A percentile compares a stretch with the other conserved stretches of the same genome.
Conservation (phyloP, 1,284 basidiomycete species). For the Thelephora terrestris region DNA sequence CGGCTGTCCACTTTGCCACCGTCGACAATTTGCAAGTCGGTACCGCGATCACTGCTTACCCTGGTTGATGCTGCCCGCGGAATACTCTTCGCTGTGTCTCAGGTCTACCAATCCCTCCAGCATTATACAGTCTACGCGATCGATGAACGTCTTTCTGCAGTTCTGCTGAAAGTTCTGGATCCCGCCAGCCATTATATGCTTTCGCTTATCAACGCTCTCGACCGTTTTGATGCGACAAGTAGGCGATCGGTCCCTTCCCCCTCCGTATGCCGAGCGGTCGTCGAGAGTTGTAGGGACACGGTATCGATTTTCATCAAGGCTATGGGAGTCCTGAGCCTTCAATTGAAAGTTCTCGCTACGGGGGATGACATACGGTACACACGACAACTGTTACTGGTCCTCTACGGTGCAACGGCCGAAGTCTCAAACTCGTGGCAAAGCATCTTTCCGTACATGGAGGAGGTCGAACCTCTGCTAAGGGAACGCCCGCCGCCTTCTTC, state of each 20-base stretch:
- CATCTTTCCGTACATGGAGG: slow-evolving; percentile 66
- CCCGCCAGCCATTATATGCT: slow-evolving; percentile 79
- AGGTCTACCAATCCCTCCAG: slow-evolving; percentile 84
- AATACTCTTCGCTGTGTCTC: slow-evolving; percentile 87
- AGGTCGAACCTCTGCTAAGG: slow-evolving; percentile 58
- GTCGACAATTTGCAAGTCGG: slow-evolving; percentile 54
- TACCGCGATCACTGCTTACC: slow-evolving; percentile 65
- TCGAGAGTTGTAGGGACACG: slow-evolving; percentile 81
- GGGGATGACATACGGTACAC: slow-evolving; percentile 84
- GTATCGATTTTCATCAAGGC: slow-evolving; percentile 84
- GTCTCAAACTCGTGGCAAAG: slow-evolving; percentile 79
- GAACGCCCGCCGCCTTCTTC: slow-evolving; percentile 26
- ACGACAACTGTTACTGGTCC: slow-evolving; percentile 77
- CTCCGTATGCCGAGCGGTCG: slow-evolving; percentile 66
- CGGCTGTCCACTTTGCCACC: slow-evolving; percentile 72
- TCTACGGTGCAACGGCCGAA: slow-evolving; percentile 89
- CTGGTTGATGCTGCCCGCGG: slow-evolving; percentile 86
- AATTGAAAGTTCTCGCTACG: slow-evolving; percentile 68
- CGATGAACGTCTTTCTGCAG: slow-evolving; percentile 78
- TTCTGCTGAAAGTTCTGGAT: slow-evolving; percentile 77
- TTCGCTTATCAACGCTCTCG: slow-evolving; percentile 81
- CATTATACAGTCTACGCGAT: slow-evolving; percentile 84
- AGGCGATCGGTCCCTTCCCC: slow-evolving; percentile 62
- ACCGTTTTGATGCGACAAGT: slow-evolving; percentile 84
- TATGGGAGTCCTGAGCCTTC: slow-evolving; percentile 72